Percentiles rank a stretch among this genome's conserved stretches.
These are phyloP conservation scores for Sclerotinia nivalis DNA, from an alignment of 2,329 filamentous ascomycete species.

Conservation along the genomic window DNA sequence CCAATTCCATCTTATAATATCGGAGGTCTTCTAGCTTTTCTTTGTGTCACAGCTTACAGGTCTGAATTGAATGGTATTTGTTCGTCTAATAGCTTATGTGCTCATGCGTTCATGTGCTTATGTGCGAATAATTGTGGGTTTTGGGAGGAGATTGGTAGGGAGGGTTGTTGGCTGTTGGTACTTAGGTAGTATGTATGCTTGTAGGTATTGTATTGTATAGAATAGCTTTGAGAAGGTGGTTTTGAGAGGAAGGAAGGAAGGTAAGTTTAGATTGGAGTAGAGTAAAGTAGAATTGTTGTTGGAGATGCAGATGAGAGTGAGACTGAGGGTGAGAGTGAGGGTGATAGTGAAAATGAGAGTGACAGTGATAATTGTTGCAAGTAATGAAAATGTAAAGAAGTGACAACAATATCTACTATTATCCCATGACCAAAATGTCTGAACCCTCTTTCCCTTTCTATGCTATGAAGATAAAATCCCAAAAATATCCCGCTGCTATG, in stretches of 20 bases:
- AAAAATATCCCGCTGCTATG: neutral
- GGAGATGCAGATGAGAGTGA: neutral
- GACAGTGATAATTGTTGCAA: neutral
- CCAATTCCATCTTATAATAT: neutral
- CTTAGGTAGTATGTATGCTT: neutral
- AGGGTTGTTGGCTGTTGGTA: neutral
- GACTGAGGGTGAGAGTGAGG: no score
- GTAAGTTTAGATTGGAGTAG: neutral
- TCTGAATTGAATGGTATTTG: fast-evolving
- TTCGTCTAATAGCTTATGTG: neutral
- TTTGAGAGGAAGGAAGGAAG: no score
- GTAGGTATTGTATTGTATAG: no score
- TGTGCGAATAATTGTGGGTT: no score
- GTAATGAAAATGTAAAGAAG: neutral
- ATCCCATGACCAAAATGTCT: neutral
- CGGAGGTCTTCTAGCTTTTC: neutral
- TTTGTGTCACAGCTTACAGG: neutral
- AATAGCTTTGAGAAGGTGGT: no score
- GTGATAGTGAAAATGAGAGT: neutral
- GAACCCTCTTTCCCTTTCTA: neutral
- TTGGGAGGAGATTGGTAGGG: no score
- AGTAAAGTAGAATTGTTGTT: no score
- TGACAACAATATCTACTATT: neutral
- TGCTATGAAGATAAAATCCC: neutral
- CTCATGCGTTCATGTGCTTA: no score